These are phyloP conservation scores for Rubia tinctorum DNA, from an alignment of 305 asterid species.

Conservation along the genomic window DNA sequence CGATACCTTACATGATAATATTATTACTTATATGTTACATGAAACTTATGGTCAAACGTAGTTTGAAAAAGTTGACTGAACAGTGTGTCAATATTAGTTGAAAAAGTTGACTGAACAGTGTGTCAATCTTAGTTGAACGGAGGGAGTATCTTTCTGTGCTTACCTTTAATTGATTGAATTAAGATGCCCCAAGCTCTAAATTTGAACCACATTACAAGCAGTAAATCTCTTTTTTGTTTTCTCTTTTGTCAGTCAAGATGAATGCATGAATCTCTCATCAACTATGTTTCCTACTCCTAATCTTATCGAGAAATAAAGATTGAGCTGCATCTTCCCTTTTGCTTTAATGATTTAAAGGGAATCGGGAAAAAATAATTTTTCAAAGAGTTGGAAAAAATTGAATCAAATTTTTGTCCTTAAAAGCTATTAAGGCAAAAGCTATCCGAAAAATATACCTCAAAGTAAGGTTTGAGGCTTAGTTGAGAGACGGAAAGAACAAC, in stretches of 20 bases:
- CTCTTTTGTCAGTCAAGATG: conserved; percentile 12
- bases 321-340: conserved; percentile 13
- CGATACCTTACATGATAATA: no score
- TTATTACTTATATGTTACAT: no score
- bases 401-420: conserved; percentile 4
- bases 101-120: no score
- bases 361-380: conserved; percentile 7
- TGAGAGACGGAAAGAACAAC: not conserved
- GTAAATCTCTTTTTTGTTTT: conserved; percentile 7
- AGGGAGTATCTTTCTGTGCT: not conserved
- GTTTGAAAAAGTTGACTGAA: no score
- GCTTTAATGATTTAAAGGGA: conserved; percentile 15
- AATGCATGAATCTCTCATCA: conserved; percentile 13
- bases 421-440: conserved; percentile 11
- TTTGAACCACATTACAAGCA: not conserved
- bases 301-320: conserved; percentile 17
- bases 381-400: conserved; percentile 6
- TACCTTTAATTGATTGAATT: not conserved
- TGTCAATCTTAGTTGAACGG: no score
- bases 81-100: no score
- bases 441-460: conserved; percentile 3
- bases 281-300: conserved; percentile 1
- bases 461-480: not conserved
- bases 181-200: not conserved
- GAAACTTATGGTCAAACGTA: no score